phyloP scores from a whole-genome alignment of 345 rosid genomes.

The Trapa incisa region DNA sequence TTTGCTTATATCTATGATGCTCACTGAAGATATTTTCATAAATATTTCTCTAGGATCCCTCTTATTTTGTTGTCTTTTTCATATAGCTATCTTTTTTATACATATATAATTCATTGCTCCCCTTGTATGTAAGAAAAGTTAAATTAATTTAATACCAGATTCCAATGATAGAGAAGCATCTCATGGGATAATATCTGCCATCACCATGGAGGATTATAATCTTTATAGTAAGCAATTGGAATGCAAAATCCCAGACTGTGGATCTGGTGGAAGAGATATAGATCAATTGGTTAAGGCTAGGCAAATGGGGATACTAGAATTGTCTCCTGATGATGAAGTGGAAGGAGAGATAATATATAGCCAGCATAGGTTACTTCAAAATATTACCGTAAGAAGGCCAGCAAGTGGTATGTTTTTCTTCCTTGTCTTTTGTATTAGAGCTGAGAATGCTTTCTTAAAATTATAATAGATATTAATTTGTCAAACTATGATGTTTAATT shows the following conservation, averaged over 20 bases:
- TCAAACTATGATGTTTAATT: background rate
- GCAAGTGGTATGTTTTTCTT: slow-evolving; percentile 37
- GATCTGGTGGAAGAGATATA: slow-evolving; percentile 13
- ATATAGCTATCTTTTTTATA: slow-evolving; percentile 5
- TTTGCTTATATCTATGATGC: background rate
- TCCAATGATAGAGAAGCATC: slow-evolving; percentile 29
- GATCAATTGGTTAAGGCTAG: slow-evolving; percentile 40
- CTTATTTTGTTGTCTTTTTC: background rate
- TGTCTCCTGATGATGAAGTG: slow-evolving; percentile 79
- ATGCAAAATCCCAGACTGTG: slow-evolving; percentile 21
- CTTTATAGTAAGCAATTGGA: slow-evolving; percentile 23
- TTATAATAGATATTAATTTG: background rate
- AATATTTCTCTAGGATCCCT: background rate
- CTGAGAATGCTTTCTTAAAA: background rate
- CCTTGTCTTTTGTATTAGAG: background rate
- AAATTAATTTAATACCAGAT: slow-evolving; percentile 36
- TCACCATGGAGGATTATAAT: slow-evolving; percentile 28
- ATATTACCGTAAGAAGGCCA: slow-evolving; percentile 46
- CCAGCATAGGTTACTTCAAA: slow-evolving; percentile 57
- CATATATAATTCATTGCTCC: too few species aligned
- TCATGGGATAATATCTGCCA: slow-evolving; percentile 34
- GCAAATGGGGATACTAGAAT: slow-evolving; percentile 30
- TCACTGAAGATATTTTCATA: background rate
- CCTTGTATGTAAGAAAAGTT: slow-evolving; percentile 7
- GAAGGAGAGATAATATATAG: slow-evolving; percentile 83